Base-by-base conservation (phyloP, 2,329 filamentous ascomycete species). In the Daldinia sp. region DNA sequence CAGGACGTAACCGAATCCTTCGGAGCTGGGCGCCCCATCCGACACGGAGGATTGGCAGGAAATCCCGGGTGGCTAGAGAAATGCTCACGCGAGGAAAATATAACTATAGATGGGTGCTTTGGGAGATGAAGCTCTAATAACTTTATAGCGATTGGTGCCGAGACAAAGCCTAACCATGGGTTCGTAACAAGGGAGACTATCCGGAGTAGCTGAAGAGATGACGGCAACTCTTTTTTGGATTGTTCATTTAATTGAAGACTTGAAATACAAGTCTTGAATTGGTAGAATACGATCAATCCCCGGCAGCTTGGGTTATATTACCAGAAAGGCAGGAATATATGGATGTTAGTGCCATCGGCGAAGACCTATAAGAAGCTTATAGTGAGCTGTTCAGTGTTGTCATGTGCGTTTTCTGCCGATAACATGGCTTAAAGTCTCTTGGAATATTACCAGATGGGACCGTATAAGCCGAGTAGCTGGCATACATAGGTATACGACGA, bases 1-100 rank as follows among this genome's bases (percentile, higher is more conserved):
- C 25, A 45, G 27, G 23, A 55, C 32, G 50, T 41, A 62, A 48
- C 43, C 35, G 45, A 63, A 63, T 61, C 52, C 59, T 54, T 29
- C 47, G 48, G 63, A 41, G 39, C 41, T 52, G 29, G 52, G 56
- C 41, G 13, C 25, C 52, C 17, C 27, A 29, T 55, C 21, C 54
- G 19, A 10, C 43, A 55, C 52, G 32, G 13, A 49, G 34, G 8
- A 10, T 37, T 27, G 30, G 30, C 21, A 48, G 51, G 30, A 58
- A 51, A 50, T 37, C 21, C 8, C 5, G 35, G 47, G 35, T 15
- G 25, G 17, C 4, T 25, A 23, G 43, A 4, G 30, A 8, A 1
- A 19, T 35, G 9, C 43, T 43, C 34, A 34, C 35, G 27, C 23
- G 34, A 43, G 10, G 30, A 19, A 35, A 29, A 32, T 17, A 17